Percentiles rank a stretch among this genome's conserved stretches.
These are phyloP conservation scores for Aspergillus sergii DNA, from an alignment of 2,329 filamentous ascomycete genomes.

Conservation along the genomic window DNA sequence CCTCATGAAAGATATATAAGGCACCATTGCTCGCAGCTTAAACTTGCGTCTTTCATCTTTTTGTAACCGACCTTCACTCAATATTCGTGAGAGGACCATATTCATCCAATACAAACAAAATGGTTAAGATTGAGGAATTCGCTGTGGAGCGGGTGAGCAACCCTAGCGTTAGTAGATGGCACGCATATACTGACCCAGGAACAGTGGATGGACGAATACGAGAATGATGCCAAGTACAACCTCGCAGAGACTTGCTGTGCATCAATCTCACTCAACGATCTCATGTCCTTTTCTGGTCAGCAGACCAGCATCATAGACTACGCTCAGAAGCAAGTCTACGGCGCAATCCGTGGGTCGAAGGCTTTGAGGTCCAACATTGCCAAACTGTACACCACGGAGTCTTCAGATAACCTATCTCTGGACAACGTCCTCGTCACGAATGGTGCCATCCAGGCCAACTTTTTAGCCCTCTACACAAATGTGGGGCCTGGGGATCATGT, in stretches of 20 bases:
- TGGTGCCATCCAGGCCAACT: conserved; percentile 84
- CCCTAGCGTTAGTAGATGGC: neutral
- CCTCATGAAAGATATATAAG: neutral
- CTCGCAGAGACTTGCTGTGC: conserved; percentile 79
- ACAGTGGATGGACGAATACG: conserved; percentile 61
- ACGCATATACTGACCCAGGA: conserved; percentile 5
- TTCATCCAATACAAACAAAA: conserved; percentile 4
- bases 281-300: conserved; percentile 58
- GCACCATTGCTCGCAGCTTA: too few species aligned
- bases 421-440: conserved; percentile 75
- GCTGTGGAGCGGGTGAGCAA: conserved; percentile 22
- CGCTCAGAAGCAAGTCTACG: conserved; percentile 31
- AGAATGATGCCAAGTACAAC: conserved; percentile 61
- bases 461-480: conserved; percentile 73
- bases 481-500: conserved; percentile 77
- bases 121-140: conserved; percentile 25
- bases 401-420: conserved; percentile 48
- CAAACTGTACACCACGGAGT: conserved; percentile 52
- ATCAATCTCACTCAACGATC: conserved; percentile 71
- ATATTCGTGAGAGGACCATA: neutral
- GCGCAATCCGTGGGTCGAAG: conserved; percentile 27
- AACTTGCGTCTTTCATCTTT: neutral
- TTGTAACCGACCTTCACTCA: neutral
- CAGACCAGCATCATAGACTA: conserved; percentile 25
- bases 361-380: conserved; percentile 33